Percentiles rank a stretch among this genome's conserved stretches.
These are phyloP conservation scores for Teunomyces funiuensis DNA, from an alignment of 805 yeast genomes.

Conservation along the genomic window DNA sequence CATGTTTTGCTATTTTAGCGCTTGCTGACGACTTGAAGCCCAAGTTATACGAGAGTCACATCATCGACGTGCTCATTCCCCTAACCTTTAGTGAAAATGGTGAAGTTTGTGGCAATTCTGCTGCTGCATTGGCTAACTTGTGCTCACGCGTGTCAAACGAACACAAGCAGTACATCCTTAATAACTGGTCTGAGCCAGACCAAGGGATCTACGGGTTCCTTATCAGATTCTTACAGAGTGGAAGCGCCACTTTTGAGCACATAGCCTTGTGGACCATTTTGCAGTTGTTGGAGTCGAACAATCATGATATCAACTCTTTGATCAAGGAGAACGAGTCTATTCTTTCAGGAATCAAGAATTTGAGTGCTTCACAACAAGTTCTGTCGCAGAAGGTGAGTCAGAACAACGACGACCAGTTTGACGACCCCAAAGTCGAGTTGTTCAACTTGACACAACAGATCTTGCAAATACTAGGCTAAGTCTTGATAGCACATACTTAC, in stretches of 20 bases:
- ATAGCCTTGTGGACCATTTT: slow-evolving; percentile 96
- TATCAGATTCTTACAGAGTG: slow-evolving; percentile 72
- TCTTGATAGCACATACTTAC: neutral
- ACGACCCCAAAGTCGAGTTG: slow-evolving; percentile 64
- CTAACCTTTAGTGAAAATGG: slow-evolving; percentile 83
- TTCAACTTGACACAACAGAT: slow-evolving; percentile 69
- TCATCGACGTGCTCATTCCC: slow-evolving; percentile 87
- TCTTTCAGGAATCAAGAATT: slow-evolving; percentile 52
- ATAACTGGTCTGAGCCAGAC: slow-evolving; percentile 74
- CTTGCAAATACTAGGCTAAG: slow-evolving; percentile 49
- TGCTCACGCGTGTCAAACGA: slow-evolving; percentile 83
- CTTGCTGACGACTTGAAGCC: slow-evolving; percentile 92
- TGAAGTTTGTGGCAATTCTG: slow-evolving; percentile 97
- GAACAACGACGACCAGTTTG: slow-evolving; percentile 36
- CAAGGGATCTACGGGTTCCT: slow-evolving; percentile 88
- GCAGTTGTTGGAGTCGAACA: slow-evolving; percentile 87
- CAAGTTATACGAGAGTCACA: slow-evolving; percentile 77
- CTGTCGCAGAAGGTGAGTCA: slow-evolving; percentile 23
- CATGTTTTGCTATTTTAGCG: slow-evolving; percentile 95
- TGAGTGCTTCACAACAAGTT: slow-evolving; percentile 41
- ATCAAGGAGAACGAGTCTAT: slow-evolving; percentile 56
- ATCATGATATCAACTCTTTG: slow-evolving; percentile 55
- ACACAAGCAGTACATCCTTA: slow-evolving; percentile 69
- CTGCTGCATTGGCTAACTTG: slow-evolving; percentile 95
- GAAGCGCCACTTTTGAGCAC: slow-evolving; percentile 94